These are phyloP conservation scores for Naganishia liquefaciens DNA, from an alignment of 1,284 basidiomycete genomes.

Conservation along the genomic window DNA sequence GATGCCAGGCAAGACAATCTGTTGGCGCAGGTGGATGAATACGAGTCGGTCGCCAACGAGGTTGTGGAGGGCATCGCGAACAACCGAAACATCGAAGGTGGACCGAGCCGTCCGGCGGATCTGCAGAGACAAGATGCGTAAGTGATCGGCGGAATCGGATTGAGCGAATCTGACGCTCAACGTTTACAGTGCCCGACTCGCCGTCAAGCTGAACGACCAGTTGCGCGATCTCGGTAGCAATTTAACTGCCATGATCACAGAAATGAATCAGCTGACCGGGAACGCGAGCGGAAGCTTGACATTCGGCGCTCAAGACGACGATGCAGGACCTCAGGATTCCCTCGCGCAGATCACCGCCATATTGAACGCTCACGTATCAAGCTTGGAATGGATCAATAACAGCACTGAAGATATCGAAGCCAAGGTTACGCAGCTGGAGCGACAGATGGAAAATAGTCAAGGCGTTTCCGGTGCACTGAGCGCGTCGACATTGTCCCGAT, in stretches of 20 bases:
- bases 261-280: constrained; percentile 32
- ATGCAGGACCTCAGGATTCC: constrained; percentile 16
- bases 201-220: constrained; percentile 30
- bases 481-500: constrained; percentile 11
- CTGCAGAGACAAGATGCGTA: constrained; percentile 33
- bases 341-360: constrained; percentile 33
- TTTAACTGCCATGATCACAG: constrained; percentile 32
- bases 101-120: constrained; percentile 30
- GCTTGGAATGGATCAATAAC: constrained; percentile 33
- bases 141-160: neutral
- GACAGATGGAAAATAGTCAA: constrained; percentile 21
- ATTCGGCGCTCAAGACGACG: constrained; percentile 9
- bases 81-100: constrained; percentile 16
- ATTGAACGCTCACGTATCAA: constrained; percentile 32
- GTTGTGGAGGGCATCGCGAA: constrained; percentile 28
- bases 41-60: constrained; percentile 33
- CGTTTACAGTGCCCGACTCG: constrained; percentile 24
- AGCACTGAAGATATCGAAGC: constrained; percentile 28
- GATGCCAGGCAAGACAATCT: constrained; percentile 32
- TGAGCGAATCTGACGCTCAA: neutral
- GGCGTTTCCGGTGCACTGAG: constrained; percentile 8
- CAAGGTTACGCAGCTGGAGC: constrained; percentile 31
- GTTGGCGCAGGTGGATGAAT: constrained; percentile 29
- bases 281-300: constrained; percentile 20
- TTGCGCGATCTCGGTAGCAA: constrained; percentile 29